Evolutionary conservation across 2,329 filamentous ascomycete species (phyloP).

Genomic region (Monosporascus ibericus): DNA sequence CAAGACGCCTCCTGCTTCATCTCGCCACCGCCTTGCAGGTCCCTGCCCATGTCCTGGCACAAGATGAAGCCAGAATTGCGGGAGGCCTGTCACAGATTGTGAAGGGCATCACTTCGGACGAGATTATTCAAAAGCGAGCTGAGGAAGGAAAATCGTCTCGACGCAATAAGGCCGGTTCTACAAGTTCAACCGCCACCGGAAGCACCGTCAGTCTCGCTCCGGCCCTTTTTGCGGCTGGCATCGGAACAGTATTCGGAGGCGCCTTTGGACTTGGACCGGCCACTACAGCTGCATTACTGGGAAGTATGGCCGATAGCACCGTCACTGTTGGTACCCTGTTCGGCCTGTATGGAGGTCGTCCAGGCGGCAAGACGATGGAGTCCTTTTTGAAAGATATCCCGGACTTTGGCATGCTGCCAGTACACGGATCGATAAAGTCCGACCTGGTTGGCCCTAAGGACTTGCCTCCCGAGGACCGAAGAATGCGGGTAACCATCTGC

Average conservation of each 20-base stretch:
- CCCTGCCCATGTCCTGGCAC: conserved; percentile 55
- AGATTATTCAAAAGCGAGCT: conserved; percentile 55
- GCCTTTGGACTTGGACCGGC: conserved; percentile 63
- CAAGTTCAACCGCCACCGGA: conserved; percentile 39
- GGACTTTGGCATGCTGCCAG: conserved; percentile 80
- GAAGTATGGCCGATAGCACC: conserved; percentile 71
- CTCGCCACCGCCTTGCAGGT: conserved; percentile 67
- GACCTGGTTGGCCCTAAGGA: conserved; percentile 44
- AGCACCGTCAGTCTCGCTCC: conserved; percentile 57
- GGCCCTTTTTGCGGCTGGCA: conserved; percentile 68
- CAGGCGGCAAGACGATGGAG: conserved; percentile 82
- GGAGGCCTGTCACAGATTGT: conserved; percentile 68
- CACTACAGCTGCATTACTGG: conserved; percentile 72
- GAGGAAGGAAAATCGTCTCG: conserved; percentile 60
- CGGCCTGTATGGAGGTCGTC: conserved; percentile 80
- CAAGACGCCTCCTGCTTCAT: conserved; percentile 64
- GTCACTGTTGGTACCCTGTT: conserved; percentile 80
- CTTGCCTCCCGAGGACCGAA: conserved; percentile 51
- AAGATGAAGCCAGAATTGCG: conserved; percentile 71
- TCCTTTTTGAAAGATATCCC: conserved; percentile 80
- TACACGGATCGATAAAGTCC: conserved; percentile 45
- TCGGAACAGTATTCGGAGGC: conserved; percentile 74
- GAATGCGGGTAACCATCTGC: conserved; percentile 75
- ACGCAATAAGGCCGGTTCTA: conserved; percentile 65
- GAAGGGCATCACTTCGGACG: conserved; percentile 60